Conservation (phyloP, 306 rosid species). For the Arachis stenosperma region DNA sequence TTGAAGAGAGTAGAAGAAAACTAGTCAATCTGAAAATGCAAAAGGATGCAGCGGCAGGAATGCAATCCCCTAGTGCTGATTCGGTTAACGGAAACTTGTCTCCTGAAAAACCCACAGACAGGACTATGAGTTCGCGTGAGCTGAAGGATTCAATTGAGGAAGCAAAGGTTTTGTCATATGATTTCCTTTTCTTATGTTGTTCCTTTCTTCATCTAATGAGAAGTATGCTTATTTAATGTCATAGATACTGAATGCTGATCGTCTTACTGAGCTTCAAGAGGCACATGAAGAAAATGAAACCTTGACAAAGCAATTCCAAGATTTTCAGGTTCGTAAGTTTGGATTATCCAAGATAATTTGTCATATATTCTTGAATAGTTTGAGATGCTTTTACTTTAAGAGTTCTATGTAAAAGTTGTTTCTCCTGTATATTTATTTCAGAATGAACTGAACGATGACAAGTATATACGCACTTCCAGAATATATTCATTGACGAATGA, state of each 20-base stretch:
- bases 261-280: slow-evolving; percentile 83
- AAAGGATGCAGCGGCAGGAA: slow-evolving; percentile 67
- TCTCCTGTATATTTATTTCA: slow-evolving; percentile 45
- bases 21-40: slow-evolving; percentile 86
- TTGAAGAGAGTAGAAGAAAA: slow-evolving; percentile 91
- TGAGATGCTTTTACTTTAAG: not conserved
- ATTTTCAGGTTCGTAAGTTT: slow-evolving; percentile 72
- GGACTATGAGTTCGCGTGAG: slow-evolving; percentile 69
- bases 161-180: slow-evolving; percentile 63
- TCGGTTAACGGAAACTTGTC: slow-evolving; percentile 77
- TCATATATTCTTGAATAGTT: slow-evolving; percentile 33
- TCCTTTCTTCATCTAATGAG: slow-evolving; percentile 29
- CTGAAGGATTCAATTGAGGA: slow-evolving; percentile 92
- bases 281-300: slow-evolving; percentile 65
- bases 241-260: slow-evolving; percentile 76
- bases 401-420: slow-evolving; percentile 26
- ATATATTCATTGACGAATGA: slow-evolving; percentile 72
- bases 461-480: slow-evolving; percentile 72
- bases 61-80: slow-evolving; percentile 53
- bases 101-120: slow-evolving; percentile 78
- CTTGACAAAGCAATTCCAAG: slow-evolving; percentile 77
- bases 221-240: slow-evolving; percentile 37
- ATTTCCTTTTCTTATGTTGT: slow-evolving; percentile 25
- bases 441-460: slow-evolving; percentile 86
- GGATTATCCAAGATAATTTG: slow-evolving; percentile 19